A percentile compares a stretch with the other conserved stretches of the same genome.
phyloP scores from a whole-genome alignment of 2,329 filamentous ascomycete genomes.

The Lachnum nothofagi region DNA sequence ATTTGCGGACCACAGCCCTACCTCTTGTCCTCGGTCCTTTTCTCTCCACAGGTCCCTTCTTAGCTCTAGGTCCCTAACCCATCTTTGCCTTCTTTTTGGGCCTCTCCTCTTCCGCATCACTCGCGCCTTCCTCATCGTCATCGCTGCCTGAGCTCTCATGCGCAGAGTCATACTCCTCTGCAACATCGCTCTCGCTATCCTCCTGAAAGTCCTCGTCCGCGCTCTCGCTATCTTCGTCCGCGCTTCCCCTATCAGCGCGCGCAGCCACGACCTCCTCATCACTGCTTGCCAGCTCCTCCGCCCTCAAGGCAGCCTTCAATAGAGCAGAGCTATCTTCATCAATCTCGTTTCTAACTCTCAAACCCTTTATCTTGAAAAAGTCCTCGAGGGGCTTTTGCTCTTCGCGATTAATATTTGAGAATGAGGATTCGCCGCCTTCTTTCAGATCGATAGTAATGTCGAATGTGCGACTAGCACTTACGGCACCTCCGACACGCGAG shows the following conservation, averaged over 20 bases:
- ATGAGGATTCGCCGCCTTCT: conserved; percentile 82
- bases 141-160: conserved; percentile 79
- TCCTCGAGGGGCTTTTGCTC: conserved; percentile 94
- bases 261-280: conserved; percentile 73
- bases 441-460: conserved; percentile 94
- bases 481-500: conserved; percentile 88
- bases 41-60: neutral
- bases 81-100: conserved; percentile 46
- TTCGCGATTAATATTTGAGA: conserved; percentile 98
- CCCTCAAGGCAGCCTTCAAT: conserved; percentile 75
- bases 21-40: too few species aligned
- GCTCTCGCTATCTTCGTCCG: conserved; percentile 93
- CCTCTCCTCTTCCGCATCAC: conserved; percentile 49
- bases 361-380: conserved; percentile 93
- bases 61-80: conserved; percentile 6
- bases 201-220: conserved; percentile 94
- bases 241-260: conserved; percentile 75
- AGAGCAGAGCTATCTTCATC: conserved; percentile 73
- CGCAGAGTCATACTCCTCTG: conserved; percentile 88
- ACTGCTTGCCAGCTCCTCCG: conserved; percentile 67
- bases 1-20: too few species aligned
- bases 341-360: conserved; percentile 98
- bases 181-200: conserved; percentile 89
- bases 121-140: conserved; percentile 59
- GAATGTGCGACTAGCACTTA: conserved; percentile 91